Conservation (phyloP, 2,329 filamentous ascomycete genomes). For the Incumbomyces lentus region DNA sequence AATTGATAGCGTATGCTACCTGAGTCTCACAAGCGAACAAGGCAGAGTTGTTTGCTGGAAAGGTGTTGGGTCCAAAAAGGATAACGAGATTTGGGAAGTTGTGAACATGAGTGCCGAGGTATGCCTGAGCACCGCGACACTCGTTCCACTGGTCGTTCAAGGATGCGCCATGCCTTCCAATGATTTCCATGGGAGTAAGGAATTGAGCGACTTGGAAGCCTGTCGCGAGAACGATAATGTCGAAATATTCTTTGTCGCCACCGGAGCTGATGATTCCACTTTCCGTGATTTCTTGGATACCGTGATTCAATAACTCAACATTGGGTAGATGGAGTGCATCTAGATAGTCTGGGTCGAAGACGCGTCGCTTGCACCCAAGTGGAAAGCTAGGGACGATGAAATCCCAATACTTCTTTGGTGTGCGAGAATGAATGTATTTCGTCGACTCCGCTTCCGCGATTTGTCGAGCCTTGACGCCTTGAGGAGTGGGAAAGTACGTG, state of each 20-base stretch:
- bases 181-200: conserved; percentile 25
- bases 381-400: conserved; percentile 50
- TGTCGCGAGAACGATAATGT: conserved; percentile 27
- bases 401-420: conserved; percentile 50
- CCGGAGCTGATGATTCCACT: conserved; percentile 1
- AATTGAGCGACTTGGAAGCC: conserved; percentile 29
- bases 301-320: conserved; percentile 36
- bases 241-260: conserved; percentile 13
- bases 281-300: conserved; percentile 6
- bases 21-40: not conserved
- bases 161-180: conserved; percentile 20
- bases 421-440: conserved; percentile 36
- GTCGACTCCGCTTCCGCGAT: conserved; percentile 4
- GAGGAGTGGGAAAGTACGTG: conserved; percentile 31
- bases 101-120: conserved; percentile 38
- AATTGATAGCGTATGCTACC: not conserved
- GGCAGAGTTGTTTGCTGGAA: conserved; percentile 38
- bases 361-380: conserved; percentile 53
- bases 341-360: conserved; percentile 49
- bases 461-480: not conserved
- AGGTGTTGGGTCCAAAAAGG: conserved; percentile 48
- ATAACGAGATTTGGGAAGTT: conserved; percentile 57
- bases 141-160: conserved; percentile 26
- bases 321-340: conserved; percentile 43
- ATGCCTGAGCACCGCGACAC: conserved; percentile 24